Evolutionary conservation across 2,329 filamentous ascomycete genomes (phyloP), one percentile per base, ranked within the genome.

Genomic region (Aaosphaeria pasadenensis): DNA sequence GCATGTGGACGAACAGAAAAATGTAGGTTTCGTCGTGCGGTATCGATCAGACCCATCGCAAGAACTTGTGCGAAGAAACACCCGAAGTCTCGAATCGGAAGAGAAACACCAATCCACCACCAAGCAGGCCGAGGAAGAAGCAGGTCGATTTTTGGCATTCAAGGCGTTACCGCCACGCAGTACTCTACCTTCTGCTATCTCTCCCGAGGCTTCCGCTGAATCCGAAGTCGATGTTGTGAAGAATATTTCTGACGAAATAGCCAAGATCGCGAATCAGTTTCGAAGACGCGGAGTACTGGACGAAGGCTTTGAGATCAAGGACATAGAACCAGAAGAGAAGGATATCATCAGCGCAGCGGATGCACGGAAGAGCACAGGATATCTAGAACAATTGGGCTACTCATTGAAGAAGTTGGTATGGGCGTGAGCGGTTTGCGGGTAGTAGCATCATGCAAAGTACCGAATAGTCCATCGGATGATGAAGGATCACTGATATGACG

Each of bases 381-480:
- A 95, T 59, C 69, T 97, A 45, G 92, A 96, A 71, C 86, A 92
- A 67, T 72, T 95, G 62, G 89, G 91, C 1, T 91, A 97, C 75
- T 88, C 87, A 50, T 79, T 97, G 60, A 96, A 96, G 81, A 95
- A 89, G 76, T 73, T 97, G 66, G 91, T 99, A 9, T 97, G 94
- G 94, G 78, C 79, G 3, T 83, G 43, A 53, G 41, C 17, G 17
- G 17, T 24, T 24, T 24, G 17, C 17, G 17, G 17, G 17, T 24
- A 24, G 17, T 24, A 24, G 17, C 17, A 24, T 24, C 17, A 24
- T 24, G 17, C 17, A 24, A 24, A 24, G 17, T 24, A 24, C 17
- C 17, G 17, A 24, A 24, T 24, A 24, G 17, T 24, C 17, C 17
- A 24, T 24, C 17, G 17, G 17, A 24, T 24, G 17, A 24, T 24